A percentile compares a stretch with the other conserved stretches of the same genome.
These are phyloP conservation scores for Mycena chlorophos DNA, from an alignment of 768 basidiomycete species.

Conservation along the genomic window DNA sequence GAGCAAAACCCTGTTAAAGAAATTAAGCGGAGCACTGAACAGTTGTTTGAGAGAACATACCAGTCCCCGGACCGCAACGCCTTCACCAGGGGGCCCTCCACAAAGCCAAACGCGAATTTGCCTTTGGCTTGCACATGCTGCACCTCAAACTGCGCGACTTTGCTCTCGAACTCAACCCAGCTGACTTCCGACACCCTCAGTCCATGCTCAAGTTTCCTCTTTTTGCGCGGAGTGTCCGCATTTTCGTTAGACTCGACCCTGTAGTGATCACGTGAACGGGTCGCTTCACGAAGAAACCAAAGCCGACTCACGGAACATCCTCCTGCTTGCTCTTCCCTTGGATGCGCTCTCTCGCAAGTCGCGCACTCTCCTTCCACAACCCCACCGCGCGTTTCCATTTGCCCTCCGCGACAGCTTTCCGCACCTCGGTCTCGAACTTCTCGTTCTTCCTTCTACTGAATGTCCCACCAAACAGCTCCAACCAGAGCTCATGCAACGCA, in stretches of 20 bases:
- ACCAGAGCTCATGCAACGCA: conserved; percentile 68
- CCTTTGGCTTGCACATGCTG: conserved; percentile 87
- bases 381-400: conserved; percentile 85
- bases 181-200: conserved; percentile 46
- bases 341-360: conserved; percentile 69
- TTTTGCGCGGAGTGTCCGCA: conserved; percentile 59
- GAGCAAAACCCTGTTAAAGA: conserved; percentile 87
- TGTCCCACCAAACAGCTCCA: conserved; percentile 78
- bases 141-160: conserved; percentile 79
- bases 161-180: conserved; percentile 70
- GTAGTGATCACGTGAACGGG: not conserved
- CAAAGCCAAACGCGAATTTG: conserved; percentile 91
- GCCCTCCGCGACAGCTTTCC: conserved; percentile 77
- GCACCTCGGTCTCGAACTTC: conserved; percentile 77
- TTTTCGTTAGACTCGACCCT: conserved; percentile 34
- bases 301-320: conserved; percentile 12
- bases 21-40: not conserved
- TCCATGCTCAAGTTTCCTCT: conserved; percentile 59
- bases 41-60: conserved; percentile 45
- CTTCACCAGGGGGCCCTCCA: conserved; percentile 93
- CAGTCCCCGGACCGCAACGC: conserved; percentile 89
- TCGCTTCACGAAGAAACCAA: not conserved
- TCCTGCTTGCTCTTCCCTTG: conserved; percentile 28
- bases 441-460: conserved; percentile 91
- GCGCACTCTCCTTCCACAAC: conserved; percentile 78